Conservation (phyloP, 257 asterid genomes). For the Verbena officinalis region DNA sequence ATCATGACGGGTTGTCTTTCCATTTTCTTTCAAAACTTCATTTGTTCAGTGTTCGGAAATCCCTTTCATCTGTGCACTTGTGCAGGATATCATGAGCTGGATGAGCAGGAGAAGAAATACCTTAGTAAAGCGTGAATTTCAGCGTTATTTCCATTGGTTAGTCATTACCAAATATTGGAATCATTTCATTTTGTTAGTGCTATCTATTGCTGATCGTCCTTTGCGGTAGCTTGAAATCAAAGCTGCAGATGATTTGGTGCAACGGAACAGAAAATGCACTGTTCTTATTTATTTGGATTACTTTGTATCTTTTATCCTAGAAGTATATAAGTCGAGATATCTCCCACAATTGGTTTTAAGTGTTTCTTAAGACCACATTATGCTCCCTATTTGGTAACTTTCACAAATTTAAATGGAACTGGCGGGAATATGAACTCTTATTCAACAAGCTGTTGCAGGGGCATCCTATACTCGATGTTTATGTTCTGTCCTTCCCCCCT, state of each 20-base stretch:
- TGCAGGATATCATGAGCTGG: constrained; percentile 85
- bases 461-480: neutral
- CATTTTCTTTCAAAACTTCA: constrained; percentile 17
- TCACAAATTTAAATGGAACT: neutral
- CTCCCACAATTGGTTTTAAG: neutral
- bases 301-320: neutral
- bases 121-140: constrained; percentile 66
- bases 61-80: constrained; percentile 28
- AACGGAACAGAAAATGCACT: constrained; percentile 8
- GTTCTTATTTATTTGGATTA: constrained; percentile 10
- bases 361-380: neutral
- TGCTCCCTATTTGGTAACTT: constrained; percentile 1
- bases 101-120: constrained; percentile 53
- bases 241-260: constrained; percentile 19
- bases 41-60: constrained; percentile 12
- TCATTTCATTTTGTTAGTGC: constrained; percentile 16
- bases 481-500: neutral
- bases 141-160: constrained; percentile 70
- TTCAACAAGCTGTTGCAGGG: neutral
- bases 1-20: constrained; percentile 20
- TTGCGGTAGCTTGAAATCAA: constrained; percentile 7
- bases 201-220: constrained; percentile 14
- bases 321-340: neutral
- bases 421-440: constrained; percentile 15
- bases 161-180: constrained; percentile 33